phyloP scores from a whole-genome alignment of 257 asterid species.

The Verbascum thapsus region DNA sequence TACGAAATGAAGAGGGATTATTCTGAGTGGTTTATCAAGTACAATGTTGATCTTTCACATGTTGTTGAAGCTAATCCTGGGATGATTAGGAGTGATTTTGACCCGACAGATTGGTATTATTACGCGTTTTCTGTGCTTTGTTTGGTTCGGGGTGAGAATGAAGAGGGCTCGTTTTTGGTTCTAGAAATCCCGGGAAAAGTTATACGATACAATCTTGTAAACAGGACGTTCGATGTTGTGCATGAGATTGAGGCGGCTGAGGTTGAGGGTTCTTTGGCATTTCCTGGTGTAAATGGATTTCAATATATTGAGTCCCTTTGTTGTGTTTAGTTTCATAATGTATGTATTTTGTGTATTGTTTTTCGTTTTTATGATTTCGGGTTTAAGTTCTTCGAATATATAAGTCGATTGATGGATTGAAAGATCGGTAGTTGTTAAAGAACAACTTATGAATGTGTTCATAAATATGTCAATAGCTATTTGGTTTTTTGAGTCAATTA shows the following conservation, averaged over 20 bases:
- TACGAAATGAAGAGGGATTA: slow-evolving; percentile 43
- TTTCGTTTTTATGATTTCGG: too few relatives aligned
- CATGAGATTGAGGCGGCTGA: slow-evolving; percentile 20
- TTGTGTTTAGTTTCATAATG: slow-evolving; percentile 8
- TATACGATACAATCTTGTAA: slow-evolving; percentile 19
- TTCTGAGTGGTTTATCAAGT: slow-evolving; percentile 47
- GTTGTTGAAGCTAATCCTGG: slow-evolving; percentile 29
- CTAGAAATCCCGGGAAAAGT: slow-evolving; percentile 33
- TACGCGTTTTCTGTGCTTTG: slow-evolving; percentile 6
- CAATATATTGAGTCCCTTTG: slow-evolving; percentile 33
- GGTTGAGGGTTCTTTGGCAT: neutral
- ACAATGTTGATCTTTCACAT: slow-evolving; percentile 32
- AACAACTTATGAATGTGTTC: too few relatives aligned
- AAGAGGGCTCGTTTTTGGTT: slow-evolving; percentile 31
- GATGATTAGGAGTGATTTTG: neutral
- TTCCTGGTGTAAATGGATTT: slow-evolving; percentile 1
- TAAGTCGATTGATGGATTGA: too few relatives aligned
- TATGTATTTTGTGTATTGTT: too few relatives aligned
- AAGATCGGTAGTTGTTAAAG: too few relatives aligned
- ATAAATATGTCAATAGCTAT: too few relatives aligned
- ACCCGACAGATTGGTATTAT: neutral
- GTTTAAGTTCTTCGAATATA: too few relatives aligned
- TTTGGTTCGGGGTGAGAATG: slow-evolving; percentile 21
- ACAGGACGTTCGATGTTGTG: slow-evolving; percentile 10
- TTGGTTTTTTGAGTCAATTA: too few relatives aligned